phyloP scores from a whole-genome alignment of 108 stramenopile species.

The Craspedostauros australis region DNA sequence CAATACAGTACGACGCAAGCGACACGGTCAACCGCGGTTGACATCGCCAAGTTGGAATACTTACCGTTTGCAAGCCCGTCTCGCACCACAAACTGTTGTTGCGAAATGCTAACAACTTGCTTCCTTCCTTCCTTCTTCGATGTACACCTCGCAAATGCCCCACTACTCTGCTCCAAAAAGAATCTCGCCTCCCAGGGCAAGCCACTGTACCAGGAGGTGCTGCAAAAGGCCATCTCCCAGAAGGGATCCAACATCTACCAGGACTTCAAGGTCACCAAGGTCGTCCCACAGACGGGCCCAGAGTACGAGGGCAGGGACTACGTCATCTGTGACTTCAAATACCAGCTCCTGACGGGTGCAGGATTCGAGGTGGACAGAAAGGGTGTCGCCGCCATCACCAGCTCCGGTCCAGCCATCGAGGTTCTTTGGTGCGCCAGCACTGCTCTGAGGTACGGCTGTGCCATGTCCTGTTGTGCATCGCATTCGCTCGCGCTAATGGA shows the following conservation, averaged over 20 bases:
- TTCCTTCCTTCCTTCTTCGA: too few species aligned
- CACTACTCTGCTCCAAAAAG: too few species aligned
- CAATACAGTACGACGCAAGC: too few species aligned
- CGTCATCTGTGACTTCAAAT: slow-evolving; percentile 89
- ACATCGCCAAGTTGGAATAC: too few species aligned
- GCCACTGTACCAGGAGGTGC: slow-evolving; percentile 55
- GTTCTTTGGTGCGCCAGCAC: slow-evolving; percentile 81
- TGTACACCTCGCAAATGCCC: too few species aligned
- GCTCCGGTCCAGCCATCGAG: slow-evolving; percentile 72
- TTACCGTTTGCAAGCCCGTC: too few species aligned
- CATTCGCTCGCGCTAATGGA: too few species aligned
- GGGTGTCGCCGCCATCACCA: slow-evolving; percentile 83
- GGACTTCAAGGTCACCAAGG: slow-evolving; percentile 87
- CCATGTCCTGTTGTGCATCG: too few species aligned
- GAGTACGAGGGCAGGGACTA: slow-evolving; percentile 53
- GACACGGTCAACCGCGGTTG: too few species aligned
- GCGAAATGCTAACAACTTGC: too few species aligned
- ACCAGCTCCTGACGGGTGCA: slow-evolving; percentile 90
- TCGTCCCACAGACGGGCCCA: slow-evolving; percentile 44
- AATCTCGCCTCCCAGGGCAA: slow-evolving; percentile 56
- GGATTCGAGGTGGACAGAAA: slow-evolving; percentile 92
- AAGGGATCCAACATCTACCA: slow-evolving; percentile 90
- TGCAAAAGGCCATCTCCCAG: slow-evolving; percentile 72
- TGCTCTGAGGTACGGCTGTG: slow-evolving; percentile 40
- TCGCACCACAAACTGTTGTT: too few species aligned